Percentiles rank a stretch among this genome's conserved stretches.
Evolutionary conservation across 2,329 filamentous ascomycete species (phyloP).

Genomic region (Ascocoryne sarcoides): DNA sequence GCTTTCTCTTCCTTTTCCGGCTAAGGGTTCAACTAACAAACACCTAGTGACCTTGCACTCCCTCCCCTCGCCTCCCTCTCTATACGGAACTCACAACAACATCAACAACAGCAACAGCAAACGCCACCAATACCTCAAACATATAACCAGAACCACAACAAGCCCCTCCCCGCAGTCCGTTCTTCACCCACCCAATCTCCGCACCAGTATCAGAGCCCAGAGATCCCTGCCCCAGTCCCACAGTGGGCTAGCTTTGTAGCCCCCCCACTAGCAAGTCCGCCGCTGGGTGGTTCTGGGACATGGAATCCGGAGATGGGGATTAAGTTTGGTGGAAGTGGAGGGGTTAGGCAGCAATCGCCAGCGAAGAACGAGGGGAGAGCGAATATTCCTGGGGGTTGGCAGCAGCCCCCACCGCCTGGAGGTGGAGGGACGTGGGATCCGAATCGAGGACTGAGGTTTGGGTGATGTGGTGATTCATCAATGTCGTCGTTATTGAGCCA

Average conservation of each 20-base stretch:
- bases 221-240: conserved; percentile 38
- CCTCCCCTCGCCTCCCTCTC: conserved; percentile 14
- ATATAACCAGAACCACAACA: conserved; percentile 7
- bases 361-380: too few species aligned
- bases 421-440: not conserved
- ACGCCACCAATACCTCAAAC: conserved; percentile 12
- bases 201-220: conserved; percentile 4
- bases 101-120: conserved; percentile 19
- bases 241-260: conserved; percentile 44
- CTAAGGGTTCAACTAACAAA: too few species aligned
- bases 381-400: not conserved
- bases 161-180: conserved; percentile 5
- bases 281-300: conserved; percentile 42
- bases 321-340: conserved; percentile 49
- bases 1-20: conserved; percentile 1
- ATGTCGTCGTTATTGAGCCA: too few species aligned
- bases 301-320: conserved; percentile 81
- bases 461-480: too few species aligned
- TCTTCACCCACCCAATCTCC: conserved; percentile 17
- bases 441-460: not conserved
- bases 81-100: not conserved
- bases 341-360: too few species aligned
- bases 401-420: not conserved
- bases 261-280: conserved; percentile 27
- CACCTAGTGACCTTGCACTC: conserved; percentile 10